These are phyloP conservation scores for Rhodofomes roseus DNA, from an alignment of 1,284 basidiomycete species.

Conservation along the genomic window DNA sequence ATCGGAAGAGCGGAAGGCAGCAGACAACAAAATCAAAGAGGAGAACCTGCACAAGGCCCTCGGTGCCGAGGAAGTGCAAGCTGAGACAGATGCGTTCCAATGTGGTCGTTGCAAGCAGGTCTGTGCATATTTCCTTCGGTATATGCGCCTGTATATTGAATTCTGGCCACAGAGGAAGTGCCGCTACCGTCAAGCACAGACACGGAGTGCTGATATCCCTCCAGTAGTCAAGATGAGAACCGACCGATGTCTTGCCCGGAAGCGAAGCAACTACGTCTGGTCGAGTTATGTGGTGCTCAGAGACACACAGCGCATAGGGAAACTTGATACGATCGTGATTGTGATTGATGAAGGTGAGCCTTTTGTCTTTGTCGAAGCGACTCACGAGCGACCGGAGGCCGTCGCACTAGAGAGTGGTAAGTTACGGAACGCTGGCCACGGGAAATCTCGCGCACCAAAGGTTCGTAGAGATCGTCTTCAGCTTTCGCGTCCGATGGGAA, in stretches of 20 bases:
- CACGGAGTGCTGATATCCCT: constrained; percentile 61
- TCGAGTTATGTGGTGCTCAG: not conserved
- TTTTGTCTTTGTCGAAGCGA: not conserved
- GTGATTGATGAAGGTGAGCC: not conserved
- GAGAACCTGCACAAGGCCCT: constrained; percentile 92
- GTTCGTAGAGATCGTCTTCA: not conserved
- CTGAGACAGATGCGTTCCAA: constrained; percentile 98
- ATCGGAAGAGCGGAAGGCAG: constrained; percentile 84
- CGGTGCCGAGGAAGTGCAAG: constrained; percentile 85
- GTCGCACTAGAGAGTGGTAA: not conserved
- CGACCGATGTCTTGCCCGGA: not conserved
- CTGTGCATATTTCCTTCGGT: not conserved
- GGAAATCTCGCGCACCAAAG: not conserved
- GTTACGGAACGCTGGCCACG: not conserved
- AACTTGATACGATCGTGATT: not conserved
- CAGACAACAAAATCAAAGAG: constrained; percentile 79
- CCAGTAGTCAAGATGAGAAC: not conserved
- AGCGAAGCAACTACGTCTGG: not conserved
- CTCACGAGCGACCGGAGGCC: not conserved
- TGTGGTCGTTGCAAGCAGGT: constrained; percentile 90
- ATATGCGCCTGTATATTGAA: not conserved
- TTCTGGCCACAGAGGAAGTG: constrained; percentile 66
- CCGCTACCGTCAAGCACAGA: constrained; percentile 92
- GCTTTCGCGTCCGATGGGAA: not conserved
- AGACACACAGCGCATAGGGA: not conserved